Conservation (phyloP, 176 grass and related monocot genomes). For the Zizania latifolia region DNA sequence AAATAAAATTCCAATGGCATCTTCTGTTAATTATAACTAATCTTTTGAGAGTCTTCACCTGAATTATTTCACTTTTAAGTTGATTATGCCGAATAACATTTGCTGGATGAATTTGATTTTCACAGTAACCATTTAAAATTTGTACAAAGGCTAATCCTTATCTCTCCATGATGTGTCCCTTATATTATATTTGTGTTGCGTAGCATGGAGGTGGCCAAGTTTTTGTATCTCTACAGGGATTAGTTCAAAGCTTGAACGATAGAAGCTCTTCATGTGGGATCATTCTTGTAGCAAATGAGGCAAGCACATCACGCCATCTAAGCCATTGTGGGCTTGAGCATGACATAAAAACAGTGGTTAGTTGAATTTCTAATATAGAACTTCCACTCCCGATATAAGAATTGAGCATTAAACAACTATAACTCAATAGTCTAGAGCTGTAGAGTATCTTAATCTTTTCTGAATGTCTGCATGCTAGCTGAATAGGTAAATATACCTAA, state of each 20-base stretch:
- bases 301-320: constrained; percentile 68
- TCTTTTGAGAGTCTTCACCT: background rate
- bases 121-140: background rate
- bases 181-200: constrained; percentile 21
- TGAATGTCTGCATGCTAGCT: background rate
- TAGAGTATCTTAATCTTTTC: background rate
- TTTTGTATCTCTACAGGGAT: constrained; percentile 72
- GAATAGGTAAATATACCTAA: background rate
- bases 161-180: background rate
- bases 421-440: background rate
- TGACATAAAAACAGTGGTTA: constrained; percentile 64
- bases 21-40: background rate
- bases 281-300: constrained; percentile 73
- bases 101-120: background rate
- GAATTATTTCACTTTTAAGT: background rate
- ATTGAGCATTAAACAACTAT: background rate
- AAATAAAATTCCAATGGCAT: background rate
- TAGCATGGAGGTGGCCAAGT: constrained; percentile 93
- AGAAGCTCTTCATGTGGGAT: constrained; percentile 39
- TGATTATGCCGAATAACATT: background rate
- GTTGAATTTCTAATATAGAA: constrained; percentile 24
- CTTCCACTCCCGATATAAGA: background rate
- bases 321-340: constrained; percentile 62
- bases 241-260: constrained; percentile 64
- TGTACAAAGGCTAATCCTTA: background rate